These are phyloP conservation scores for Agaricus subrufescens DNA, from an alignment of 768 basidiomycete species.

Conservation along the genomic window DNA sequence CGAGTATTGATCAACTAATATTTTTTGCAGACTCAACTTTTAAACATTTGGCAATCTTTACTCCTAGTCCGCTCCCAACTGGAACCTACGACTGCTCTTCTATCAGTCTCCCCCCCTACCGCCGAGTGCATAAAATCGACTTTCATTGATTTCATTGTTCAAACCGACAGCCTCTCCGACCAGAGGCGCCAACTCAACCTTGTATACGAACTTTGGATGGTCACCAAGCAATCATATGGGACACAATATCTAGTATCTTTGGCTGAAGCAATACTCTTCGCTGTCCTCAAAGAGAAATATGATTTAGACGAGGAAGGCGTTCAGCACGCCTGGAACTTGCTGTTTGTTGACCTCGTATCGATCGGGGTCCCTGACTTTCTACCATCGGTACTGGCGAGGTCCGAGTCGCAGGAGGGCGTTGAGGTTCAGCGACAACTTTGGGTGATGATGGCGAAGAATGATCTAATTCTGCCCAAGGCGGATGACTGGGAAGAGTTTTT, in stretches of 20 bases:
- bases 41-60: slow-evolving; percentile 51
- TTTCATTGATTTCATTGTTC: slow-evolving; percentile 30
- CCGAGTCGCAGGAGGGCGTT: slow-evolving; percentile 19
- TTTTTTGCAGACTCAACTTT: slow-evolving; percentile 29
- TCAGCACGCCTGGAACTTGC: slow-evolving; percentile 37
- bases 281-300: slow-evolving; percentile 40
- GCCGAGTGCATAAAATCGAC: slow-evolving; percentile 28
- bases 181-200: slow-evolving; percentile 36
- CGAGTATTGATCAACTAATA: background rate
- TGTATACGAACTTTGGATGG: slow-evolving; percentile 45
- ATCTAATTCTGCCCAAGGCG: slow-evolving; percentile 16
- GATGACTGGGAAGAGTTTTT: slow-evolving; percentile 36
- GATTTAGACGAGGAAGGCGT: slow-evolving; percentile 33
- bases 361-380: slow-evolving; percentile 36
- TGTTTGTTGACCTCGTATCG: slow-evolving; percentile 46
- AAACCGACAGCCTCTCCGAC: slow-evolving; percentile 14
- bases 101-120: slow-evolving; percentile 26
- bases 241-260: slow-evolving; percentile 32
- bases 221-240: slow-evolving; percentile 44
- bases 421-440: slow-evolving; percentile 44
- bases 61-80: slow-evolving; percentile 47
- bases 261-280: slow-evolving; percentile 42
- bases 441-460: slow-evolving; percentile 34
- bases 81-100: slow-evolving; percentile 33
- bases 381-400: slow-evolving; percentile 23